phyloP scores from a whole-genome alignment of 805 yeast genomes.

The Lipomyces oligophaga region DNA sequence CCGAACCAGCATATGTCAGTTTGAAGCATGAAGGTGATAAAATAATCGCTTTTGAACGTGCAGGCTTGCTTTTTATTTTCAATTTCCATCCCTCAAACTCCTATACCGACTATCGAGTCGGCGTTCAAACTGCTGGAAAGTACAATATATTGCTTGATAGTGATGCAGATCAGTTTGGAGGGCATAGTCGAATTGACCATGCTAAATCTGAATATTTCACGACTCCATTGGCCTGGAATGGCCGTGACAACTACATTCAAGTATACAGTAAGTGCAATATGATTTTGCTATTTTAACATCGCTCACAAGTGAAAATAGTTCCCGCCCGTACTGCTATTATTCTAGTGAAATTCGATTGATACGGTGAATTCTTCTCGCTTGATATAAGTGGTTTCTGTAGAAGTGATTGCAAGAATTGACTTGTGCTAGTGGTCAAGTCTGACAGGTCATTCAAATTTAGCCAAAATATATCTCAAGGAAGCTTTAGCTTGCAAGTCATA shows the following conservation, averaged over 20 bases:
- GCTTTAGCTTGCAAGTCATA: conserved; percentile 18
- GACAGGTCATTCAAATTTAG: background rate
- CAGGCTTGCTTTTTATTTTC: conserved; percentile 77
- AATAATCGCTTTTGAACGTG: conserved; percentile 83
- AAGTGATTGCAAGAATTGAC: too few species aligned
- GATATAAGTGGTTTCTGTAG: too few species aligned
- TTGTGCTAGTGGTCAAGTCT: background rate
- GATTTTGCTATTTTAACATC: background rate
- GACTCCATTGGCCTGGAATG: conserved; percentile 74
- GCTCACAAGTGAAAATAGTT: too few species aligned
- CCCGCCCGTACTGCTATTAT: too few species aligned
- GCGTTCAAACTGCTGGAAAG: conserved; percentile 76
- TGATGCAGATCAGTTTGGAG: conserved; percentile 71
- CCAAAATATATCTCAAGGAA: conserved; percentile 10
- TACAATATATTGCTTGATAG: conserved; percentile 73
- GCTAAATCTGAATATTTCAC: conserved; percentile 58
- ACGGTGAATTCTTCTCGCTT: too few species aligned
- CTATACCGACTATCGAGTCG: conserved; percentile 80
- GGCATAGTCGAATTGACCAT: conserved; percentile 56
- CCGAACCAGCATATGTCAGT: conserved; percentile 78
- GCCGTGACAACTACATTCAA: conserved; percentile 69
- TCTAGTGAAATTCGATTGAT: too few species aligned
- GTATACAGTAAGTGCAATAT: conserved; percentile 42
- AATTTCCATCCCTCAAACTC: conserved; percentile 86
- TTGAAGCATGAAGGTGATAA: conserved; percentile 87